Base-by-base conservation (phyloP, 2,329 filamentous ascomycete species). In the Alternaria sp. region DNA sequence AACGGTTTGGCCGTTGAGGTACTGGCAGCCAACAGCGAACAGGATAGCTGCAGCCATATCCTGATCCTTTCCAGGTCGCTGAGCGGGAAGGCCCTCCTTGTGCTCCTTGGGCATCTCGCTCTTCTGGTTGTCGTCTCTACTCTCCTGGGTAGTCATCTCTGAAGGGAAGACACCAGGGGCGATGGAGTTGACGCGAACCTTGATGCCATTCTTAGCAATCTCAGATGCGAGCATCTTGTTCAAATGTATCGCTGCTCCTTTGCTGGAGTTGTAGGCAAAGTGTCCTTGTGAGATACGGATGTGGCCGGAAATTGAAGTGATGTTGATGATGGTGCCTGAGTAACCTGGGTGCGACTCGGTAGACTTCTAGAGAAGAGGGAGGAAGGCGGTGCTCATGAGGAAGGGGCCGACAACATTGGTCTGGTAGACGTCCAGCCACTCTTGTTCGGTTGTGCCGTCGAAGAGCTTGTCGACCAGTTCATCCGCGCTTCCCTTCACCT, bases 1-100 rank as follows among this genome's bases (percentile, higher is more conserved):
- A 23, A 84, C 72, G 1, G 77, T 80, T 70, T 72, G 72, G 7
- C 82, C 82, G 58, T 84, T 84, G 11, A 83, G 69, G 61, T 83
- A 84, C 65, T 81, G 81, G 64, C 78, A 82, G 31, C 67, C 75
- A n/a, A 80, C 82, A 17, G 80, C 77, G 60, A 84, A 87, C 26
- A 88, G 71, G 3, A 87, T 79, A 0, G 83, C 83, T 40, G 81
- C 80, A 0, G 83, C 85, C 80, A 88, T 87, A 67, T 88, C 85
- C 31, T 82, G 72, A 62, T 88, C 86, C 26, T 84, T 82, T 0
- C 86, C 86, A 0, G 84, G 84, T 41, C 83, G 69, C 58, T 77
- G 75, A 5, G 83, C 81, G 7, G 84, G 82, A 49, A 84, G 75
- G 49, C 81, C 82, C 53, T 77, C 79, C 69, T 82, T 84, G 64